Base-by-base conservation (phyloP, 495 filamentous ascomycete species). In the Trichocladium antarcticum region DNA sequence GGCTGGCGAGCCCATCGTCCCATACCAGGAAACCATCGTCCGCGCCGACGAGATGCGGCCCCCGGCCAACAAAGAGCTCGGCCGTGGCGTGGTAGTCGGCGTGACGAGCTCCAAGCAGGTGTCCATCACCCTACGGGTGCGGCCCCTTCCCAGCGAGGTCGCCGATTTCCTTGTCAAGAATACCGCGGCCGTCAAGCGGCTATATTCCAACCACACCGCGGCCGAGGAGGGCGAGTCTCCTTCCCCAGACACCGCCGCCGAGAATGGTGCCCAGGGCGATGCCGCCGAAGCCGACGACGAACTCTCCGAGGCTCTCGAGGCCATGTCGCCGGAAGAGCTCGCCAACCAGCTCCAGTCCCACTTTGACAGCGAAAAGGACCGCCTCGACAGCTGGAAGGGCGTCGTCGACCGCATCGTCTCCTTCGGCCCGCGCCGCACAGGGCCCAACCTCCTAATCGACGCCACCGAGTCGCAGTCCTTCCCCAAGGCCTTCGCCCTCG, bases 1-100 rank as follows among this genome's bases (percentile, higher is more conserved):
- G 56, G 84, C 85, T 45, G 87, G 89, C 45, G 84, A 84, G 28
- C 88, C 93, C 2, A 97, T 97, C 45, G 92, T 99, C 5, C 92
- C 92, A 6, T 99, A 95, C 65, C 78, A 89, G 16, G 92, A 99
- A 65, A 88, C 85, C 2, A 96, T 94, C 37, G 82, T 94, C 29
- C 75, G 77, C 39, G 85, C 83, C 1, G 73, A 82, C 14, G 92
- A 98, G 61, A 98, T 98, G 92, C 78, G 87, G 2, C 78, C 89
- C 0, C 84, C 88, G 0, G 89, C 74, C 53, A 84, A 90, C 57
- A 85, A 87, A 49, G 87, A 90, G 4, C 69, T 95, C 19, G 87
- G 89, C n/a, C 75, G 93, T 60, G 92, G 92, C 28, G 82, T 78
- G 0, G 82, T 95, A 0, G 64, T 86, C 16, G 74, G 77, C 1